phyloP scores from a whole-genome alignment of 1,284 basidiomycete genomes.

The Amylostereum chailletii region DNA sequence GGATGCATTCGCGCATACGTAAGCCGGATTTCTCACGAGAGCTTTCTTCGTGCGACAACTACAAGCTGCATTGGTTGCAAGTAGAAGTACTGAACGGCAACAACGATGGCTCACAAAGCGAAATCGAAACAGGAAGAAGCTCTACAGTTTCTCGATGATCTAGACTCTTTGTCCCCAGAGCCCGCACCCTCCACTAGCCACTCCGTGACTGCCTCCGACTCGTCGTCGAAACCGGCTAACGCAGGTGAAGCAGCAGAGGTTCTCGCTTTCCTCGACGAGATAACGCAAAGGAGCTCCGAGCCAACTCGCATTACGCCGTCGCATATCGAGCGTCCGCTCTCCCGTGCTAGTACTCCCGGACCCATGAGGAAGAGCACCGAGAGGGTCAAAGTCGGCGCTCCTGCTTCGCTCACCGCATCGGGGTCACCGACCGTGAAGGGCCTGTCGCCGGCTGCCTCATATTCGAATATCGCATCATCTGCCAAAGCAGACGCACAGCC shows the following conservation, averaged over 20 bases:
- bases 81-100: neutral
- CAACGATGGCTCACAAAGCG: constrained; percentile 34
- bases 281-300: constrained; percentile 82
- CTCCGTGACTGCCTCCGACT: constrained; percentile 14
- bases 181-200: constrained; percentile 15
- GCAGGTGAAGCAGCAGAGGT: constrained; percentile 67
- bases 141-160: constrained; percentile 82
- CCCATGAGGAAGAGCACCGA: constrained; percentile 71
- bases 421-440: constrained; percentile 26
- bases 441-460: constrained; percentile 16
- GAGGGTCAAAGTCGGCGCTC: constrained; percentile 57
- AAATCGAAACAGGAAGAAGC: constrained; percentile 88
- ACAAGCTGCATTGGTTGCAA: neutral
- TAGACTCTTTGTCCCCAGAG: constrained; percentile 62
- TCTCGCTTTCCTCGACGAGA: constrained; percentile 89
- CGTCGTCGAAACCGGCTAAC: constrained; percentile 21
- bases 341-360: constrained; percentile 57
- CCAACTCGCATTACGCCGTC: constrained; percentile 51
- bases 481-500: constrained; percentile 15
- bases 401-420: constrained; percentile 27
- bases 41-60: no score
- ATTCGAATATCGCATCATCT: constrained; percentile 15
- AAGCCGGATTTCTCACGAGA: no score
- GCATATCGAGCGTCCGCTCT: constrained; percentile 49
- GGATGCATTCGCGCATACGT: no score